Base-by-base conservation (phyloP, 257 asterid species). In the Nicotiana otophora region DNA sequence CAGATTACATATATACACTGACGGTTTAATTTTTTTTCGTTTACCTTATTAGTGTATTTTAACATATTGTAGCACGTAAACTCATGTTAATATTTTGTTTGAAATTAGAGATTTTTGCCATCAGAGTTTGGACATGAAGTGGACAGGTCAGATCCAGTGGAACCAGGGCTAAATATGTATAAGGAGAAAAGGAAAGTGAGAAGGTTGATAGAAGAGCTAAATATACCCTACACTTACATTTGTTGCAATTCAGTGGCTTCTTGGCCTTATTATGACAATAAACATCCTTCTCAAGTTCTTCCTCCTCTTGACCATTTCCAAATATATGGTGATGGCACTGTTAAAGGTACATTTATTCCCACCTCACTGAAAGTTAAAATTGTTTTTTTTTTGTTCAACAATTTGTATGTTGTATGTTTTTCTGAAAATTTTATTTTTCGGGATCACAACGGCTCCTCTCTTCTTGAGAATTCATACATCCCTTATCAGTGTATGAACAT, bases 61-160 rank as follows among this genome's bases (percentile, higher is more conserved):
- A 68, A 34, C 0, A 34, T 68, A 3, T 39, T n/a, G 5, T 36
- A 36, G 7, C 0, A n/a, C 3, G 8, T 10, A 36, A 39, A 17
- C 0, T 20, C 0, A 4, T n/a, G 31, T 5, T 68, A 17, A 17
- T 33, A 1, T 19, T 68, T 69, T n/a, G 6, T 23, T 61, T 61
- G 16, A 61, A 58, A 58, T 23, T 26, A 87, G 88, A 83, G 84
- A 68, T 85, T 87, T 80, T 83, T 87, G 82, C 88, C 88, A 5
- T 87, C 90, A 66, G 90, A 87, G 58, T 87, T 87, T 68, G 88
- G 90, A n/a, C 90, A 87, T 36, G 88, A 87, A 67, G 87, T 87
- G n/a, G 87, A 83, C 62, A 72, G 84, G 11, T 84, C 86, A 8
- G 83, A 85, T 46, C 88, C 90, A 42, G 87, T 87, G 54, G 90